Percentiles rank a stretch among this genome's conserved stretches.
These are phyloP conservation scores for Spiraea crenata DNA, from an alignment of 331 rosid genomes.

Conservation along the genomic window DNA sequence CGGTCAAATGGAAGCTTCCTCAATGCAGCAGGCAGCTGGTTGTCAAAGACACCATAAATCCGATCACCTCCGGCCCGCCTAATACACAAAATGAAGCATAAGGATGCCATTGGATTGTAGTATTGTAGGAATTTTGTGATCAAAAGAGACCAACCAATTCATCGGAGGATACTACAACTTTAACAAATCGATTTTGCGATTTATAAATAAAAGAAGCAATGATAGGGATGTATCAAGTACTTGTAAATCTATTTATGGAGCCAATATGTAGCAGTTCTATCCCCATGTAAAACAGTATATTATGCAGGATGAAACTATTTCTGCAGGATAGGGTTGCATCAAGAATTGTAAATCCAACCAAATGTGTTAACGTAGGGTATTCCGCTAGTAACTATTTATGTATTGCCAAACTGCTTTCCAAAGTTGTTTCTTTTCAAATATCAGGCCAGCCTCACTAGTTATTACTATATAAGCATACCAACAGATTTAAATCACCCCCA, in stretches of 20 bases:
- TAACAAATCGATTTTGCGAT: not conserved
- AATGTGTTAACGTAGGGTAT: not conserved
- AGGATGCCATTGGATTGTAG: not conserved
- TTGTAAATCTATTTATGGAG: too few relatives aligned
- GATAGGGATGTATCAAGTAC: too few relatives aligned
- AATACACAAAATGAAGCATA: slow-evolving; percentile 9
- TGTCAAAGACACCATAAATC: slow-evolving; percentile 85
- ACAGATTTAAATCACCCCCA: not conserved
- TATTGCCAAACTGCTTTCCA: not conserved
- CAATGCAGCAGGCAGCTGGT: slow-evolving; percentile 97
- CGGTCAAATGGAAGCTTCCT: slow-evolving; percentile 96
- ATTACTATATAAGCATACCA: not conserved
- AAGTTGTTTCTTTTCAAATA: too few relatives aligned
- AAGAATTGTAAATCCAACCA: not conserved
- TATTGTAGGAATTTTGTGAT: not conserved
- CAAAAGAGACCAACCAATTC: slow-evolving; percentile 7
- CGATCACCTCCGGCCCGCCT: slow-evolving; percentile 98
- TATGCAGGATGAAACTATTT: not conserved
- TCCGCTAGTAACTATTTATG: not conserved
- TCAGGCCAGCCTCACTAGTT: not conserved
- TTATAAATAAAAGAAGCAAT: not conserved
- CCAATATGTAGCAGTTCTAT: not conserved
- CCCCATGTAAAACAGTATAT: not conserved
- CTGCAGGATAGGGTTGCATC: not conserved
- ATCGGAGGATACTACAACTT: not conserved